Base-by-base conservation (phyloP, 2,329 filamentous ascomycete genomes). In the Penicillium sp. region DNA sequence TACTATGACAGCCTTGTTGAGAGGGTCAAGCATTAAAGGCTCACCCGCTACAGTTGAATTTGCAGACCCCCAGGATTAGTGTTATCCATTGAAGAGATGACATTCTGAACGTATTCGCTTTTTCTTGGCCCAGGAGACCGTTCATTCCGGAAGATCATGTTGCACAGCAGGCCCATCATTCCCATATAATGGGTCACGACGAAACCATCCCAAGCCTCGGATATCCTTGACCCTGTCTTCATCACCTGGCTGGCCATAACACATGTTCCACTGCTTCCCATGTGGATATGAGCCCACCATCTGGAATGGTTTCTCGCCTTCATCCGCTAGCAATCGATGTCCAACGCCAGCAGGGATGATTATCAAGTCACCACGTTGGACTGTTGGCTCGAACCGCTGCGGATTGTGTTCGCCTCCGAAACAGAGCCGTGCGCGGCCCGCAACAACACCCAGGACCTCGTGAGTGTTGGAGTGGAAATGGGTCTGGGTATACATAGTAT, bases 401-500 rank as follows among this genome's bases (percentile, higher is more conserved):
- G 82, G 79, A 56, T 89, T 89, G 0, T 77, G 74, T 60, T 88
- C 85, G 13, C 86, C 85, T 4, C 87, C 87, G 58, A 90, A 89
- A 57, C 85, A 87, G 1, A 90, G 75, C 31, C 72, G 77, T 0
- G 88, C 87, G 21, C 74, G 77, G 0, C 87, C 86, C 2, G 71
- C 71, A 37, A 80, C 78, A 44, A 90, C 79, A 60, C 79, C 83
- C 2, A 91, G 79, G 2, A 89, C 81, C 72, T 90, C 86, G 67
- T 90, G 87, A 0, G 83, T 81, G 0, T 81, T 89, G 62, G 78
- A 84, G 72, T 90, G 87, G 69, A 87, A 90, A 71, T 90, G 87
- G 1, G 81, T 84, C 5, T 79, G 81, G 31, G 68, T 71, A 69
- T 87, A 90, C 86, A 90, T 90, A 14, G 84, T 85, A 71, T 86